phyloP scores from a whole-genome alignment of 352 stramenopile genomes.

The Globisporangium takayamanum region DNA sequence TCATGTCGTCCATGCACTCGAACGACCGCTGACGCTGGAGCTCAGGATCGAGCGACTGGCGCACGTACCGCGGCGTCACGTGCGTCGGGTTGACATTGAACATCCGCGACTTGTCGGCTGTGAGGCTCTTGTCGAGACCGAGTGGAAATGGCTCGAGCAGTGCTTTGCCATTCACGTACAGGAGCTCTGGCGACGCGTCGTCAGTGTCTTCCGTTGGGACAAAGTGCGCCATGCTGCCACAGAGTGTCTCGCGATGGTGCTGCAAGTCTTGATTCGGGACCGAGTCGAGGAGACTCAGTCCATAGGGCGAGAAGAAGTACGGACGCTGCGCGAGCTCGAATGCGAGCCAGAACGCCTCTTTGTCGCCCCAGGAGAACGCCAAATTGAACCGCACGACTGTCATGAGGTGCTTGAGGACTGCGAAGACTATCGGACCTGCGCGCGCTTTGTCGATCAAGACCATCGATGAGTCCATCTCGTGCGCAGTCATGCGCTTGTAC shows the following conservation, averaged over 20 bases:
- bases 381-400: constrained; percentile 23
- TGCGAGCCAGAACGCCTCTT: constrained; percentile 43
- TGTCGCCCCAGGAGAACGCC: constrained; percentile 41
- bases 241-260: constrained; percentile 29
- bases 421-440: constrained; percentile 15
- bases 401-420: constrained; percentile 32
- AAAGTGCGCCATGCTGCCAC: constrained; percentile 38
- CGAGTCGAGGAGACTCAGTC: constrained; percentile 23
- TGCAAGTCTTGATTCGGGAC: constrained; percentile 26
- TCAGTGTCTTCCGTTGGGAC: constrained; percentile 11
- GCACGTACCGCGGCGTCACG: constrained; percentile 4
- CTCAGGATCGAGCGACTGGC: not conserved
- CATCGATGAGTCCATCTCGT: constrained; percentile 62
- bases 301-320: constrained; percentile 52
- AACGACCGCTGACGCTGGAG: constrained; percentile 12
- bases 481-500: constrained; percentile 34
- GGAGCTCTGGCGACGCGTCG: constrained; percentile 16
- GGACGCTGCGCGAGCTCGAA: constrained; percentile 36
- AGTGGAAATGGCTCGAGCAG: constrained; percentile 35
- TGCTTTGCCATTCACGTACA: constrained; percentile 46
- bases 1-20: constrained; percentile 42
- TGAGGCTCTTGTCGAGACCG: constrained; percentile 17
- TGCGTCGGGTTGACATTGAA: constrained; percentile 16
- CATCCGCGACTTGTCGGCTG: constrained; percentile 1
- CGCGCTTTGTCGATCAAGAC: constrained; percentile 27